A percentile compares a stretch with the other conserved stretches of the same genome.
phyloP scores from a whole-genome alignment of 179 eudicot species.

The Nepenthes alata region DNA sequence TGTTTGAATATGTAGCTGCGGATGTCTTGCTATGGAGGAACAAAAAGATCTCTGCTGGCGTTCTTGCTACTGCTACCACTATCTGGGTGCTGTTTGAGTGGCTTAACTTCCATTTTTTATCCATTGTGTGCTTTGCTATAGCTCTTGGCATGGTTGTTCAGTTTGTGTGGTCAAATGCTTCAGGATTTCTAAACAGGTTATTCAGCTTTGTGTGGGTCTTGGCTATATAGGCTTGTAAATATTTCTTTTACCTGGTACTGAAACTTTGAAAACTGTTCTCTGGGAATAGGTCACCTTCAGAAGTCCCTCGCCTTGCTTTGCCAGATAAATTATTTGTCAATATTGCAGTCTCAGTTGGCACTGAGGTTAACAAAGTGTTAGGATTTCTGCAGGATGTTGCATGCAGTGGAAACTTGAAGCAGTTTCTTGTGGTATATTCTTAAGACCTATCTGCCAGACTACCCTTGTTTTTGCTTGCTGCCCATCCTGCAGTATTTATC shows the following conservation, averaged over 20 bases:
- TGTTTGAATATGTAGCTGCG: conserved; percentile 52
- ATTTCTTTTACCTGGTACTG: background rate
- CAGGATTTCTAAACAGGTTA: conserved; percentile 58
- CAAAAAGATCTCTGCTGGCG: conserved; percentile 85
- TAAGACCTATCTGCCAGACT: background rate
- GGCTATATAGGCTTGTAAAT: background rate
- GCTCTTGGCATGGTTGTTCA: conserved; percentile 53
- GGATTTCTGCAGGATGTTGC: conserved; percentile 66
- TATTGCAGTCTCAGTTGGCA: conserved; percentile 41
- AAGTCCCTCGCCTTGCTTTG: conserved; percentile 48
- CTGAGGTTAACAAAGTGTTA: conserved; percentile 51
- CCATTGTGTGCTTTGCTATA: conserved; percentile 51
- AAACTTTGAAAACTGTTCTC: background rate
- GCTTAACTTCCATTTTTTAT: conserved; percentile 70
- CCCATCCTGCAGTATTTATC: too few species aligned
- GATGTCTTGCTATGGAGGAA: conserved; percentile 95
- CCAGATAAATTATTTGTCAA: conserved; percentile 65
- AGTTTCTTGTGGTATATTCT: conserved; percentile 47
- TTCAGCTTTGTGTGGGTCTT: background rate
- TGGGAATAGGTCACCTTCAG: conserved; percentile 41
- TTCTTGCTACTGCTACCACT: conserved; percentile 54
- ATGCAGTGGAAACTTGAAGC: conserved; percentile 57
- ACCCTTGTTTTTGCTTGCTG: too few species aligned
- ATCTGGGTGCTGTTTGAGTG: conserved; percentile 93
- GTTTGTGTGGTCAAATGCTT: conserved; percentile 72